Percentiles rank a stretch among this genome's conserved stretches.
These are phyloP conservation scores for Macrophomina tecta DNA, from an alignment of 2,329 filamentous ascomycete species.

Conservation along the genomic window DNA sequence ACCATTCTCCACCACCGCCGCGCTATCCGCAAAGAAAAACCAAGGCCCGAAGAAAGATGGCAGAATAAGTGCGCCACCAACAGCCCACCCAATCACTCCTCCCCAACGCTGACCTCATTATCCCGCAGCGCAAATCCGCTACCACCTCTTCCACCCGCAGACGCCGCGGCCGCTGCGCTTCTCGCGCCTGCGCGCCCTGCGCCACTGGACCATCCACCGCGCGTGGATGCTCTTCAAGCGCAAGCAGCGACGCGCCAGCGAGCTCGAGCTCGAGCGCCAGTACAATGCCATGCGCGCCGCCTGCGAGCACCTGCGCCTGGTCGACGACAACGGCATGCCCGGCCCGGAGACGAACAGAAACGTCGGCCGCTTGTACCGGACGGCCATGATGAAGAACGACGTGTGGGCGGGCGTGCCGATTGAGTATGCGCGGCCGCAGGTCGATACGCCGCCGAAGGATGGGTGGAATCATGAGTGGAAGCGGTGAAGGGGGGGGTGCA, in stretches of 20 bases:
- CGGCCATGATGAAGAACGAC: slow-evolving; percentile 90
- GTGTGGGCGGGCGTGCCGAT: slow-evolving; percentile 81
- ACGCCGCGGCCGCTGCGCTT: slow-evolving; percentile 83
- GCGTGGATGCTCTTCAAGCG: slow-evolving; percentile 85
- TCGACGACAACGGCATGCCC: slow-evolving; percentile 50
- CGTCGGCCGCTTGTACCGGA: slow-evolving; percentile 78
- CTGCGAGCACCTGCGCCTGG: slow-evolving; percentile 77
- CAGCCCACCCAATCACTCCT: not conserved
- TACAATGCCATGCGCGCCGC: slow-evolving; percentile 84
- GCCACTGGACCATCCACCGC: slow-evolving; percentile 99
- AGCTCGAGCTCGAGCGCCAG: slow-evolving; percentile 76
- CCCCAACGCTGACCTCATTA: not conserved
- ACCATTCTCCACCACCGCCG: slow-evolving; percentile 28
- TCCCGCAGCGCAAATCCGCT: slow-evolving; percentile 66
- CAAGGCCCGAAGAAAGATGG: slow-evolving; percentile 26
- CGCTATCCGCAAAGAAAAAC: slow-evolving; percentile 13
- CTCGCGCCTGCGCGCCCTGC: slow-evolving; percentile 82
- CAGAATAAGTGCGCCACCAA: slow-evolving; percentile 30
- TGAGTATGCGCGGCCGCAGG: slow-evolving; percentile 86
- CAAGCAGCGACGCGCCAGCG: slow-evolving; percentile 67
- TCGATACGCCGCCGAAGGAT: slow-evolving; percentile 76
- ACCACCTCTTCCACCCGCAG: slow-evolving; percentile 71
- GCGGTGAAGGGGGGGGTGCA: slow-evolving; percentile 50
- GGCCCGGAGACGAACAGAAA: slow-evolving; percentile 57
- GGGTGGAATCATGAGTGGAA: slow-evolving; percentile 97